Percentiles rank a stretch among this genome's conserved stretches.
phyloP scores from a whole-genome alignment of 2,329 filamentous ascomycete genomes.

The Ophiostoma ulmi region DNA sequence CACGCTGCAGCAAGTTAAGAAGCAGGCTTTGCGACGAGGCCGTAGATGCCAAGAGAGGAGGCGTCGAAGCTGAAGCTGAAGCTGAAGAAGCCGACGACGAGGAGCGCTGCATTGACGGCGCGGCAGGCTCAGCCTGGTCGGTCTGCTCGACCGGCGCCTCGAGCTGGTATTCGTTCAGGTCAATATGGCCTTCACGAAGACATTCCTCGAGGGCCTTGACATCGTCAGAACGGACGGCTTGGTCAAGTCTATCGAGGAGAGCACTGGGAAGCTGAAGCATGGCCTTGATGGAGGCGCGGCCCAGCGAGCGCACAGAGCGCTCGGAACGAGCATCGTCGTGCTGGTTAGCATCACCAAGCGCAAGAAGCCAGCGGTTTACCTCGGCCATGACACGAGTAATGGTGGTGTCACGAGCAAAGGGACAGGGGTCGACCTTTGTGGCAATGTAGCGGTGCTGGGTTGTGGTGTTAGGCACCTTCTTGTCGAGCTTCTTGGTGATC shows the following conservation, averaged over 20 bases:
- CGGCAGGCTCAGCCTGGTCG: background rate
- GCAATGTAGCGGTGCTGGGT: slow-evolving; percentile 82
- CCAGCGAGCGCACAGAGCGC: slow-evolving; percentile 69
- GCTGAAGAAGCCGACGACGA: background rate
- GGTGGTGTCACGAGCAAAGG: slow-evolving; percentile 71
- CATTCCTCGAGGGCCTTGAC: slow-evolving; percentile 50
- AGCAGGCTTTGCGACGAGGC: slow-evolving; percentile 57
- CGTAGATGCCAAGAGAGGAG: slow-evolving; percentile 5
- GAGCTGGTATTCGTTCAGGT: background rate
- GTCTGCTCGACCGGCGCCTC: background rate
- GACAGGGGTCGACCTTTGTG: slow-evolving; percentile 81
- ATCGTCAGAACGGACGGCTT: slow-evolving; percentile 66
- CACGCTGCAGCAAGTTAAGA: slow-evolving; percentile 72
- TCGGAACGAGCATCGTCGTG: slow-evolving; percentile 69
- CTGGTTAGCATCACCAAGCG: slow-evolving; percentile 71
- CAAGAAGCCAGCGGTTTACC: slow-evolving; percentile 89
- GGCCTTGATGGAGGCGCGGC: slow-evolving; percentile 69
- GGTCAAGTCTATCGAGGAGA: slow-evolving; percentile 66
- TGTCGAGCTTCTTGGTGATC: slow-evolving; percentile 98
- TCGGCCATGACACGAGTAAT: slow-evolving; percentile 47
- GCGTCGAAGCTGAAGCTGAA: background rate
- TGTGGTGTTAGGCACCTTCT: slow-evolving; percentile 72
- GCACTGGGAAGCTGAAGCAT: slow-evolving; percentile 65
- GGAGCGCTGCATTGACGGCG: background rate
- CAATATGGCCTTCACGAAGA: slow-evolving; percentile 54